Base-by-base conservation (phyloP, 1,284 basidiomycete species). In the Hortiboletus rubellus region DNA sequence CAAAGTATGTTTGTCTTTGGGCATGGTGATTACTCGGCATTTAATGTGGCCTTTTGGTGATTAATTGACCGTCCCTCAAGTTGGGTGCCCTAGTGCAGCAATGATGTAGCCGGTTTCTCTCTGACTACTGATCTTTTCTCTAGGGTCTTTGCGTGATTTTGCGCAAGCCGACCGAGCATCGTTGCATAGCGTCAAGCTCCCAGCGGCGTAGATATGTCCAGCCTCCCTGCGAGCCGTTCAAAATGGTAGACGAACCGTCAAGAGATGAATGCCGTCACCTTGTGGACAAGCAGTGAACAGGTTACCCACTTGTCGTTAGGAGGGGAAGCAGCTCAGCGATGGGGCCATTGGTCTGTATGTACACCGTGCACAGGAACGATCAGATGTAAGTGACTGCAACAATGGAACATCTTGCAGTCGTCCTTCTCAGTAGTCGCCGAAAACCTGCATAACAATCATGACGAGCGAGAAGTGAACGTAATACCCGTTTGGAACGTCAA, bases 101-200 rank as follows among this genome's bases (percentile, higher is more conserved):
- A 36, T 12, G 38, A 42, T 14, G 3, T 9, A 14, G 34, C 7
- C 36, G 61, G 18, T 5, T 38, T n/a, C 12, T 46, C 50, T 37
- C 14, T 59, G 4, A 53, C 36, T 0, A 15, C 46, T 24, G 6
- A 60, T 52, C 36, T 18, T 60, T 2, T 17, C 7, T 7, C 60
- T 1, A 60, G 11, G 2, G n/a, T n/a, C 36, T 27, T 37, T 0
- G 55, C 50, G 3, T 62, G 60, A 22, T 43, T 43, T 30, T 59
- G 15, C 0, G 59, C 53, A 7, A 60, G 59, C 12, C 59, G 45
- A 41, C 48, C 51, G 5, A 58, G 59, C 40, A 60, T 58, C 6
- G 54, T 59, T 0, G 49, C 60, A 9, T 60, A 52, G 34, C 61
- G 49, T 48, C 59, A 60, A 31, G 53, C 53, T 30, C 53, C 53